phyloP scores from a whole-genome alignment of 2,329 filamentous ascomycete species.

The Exophiala mesophila region DNA sequence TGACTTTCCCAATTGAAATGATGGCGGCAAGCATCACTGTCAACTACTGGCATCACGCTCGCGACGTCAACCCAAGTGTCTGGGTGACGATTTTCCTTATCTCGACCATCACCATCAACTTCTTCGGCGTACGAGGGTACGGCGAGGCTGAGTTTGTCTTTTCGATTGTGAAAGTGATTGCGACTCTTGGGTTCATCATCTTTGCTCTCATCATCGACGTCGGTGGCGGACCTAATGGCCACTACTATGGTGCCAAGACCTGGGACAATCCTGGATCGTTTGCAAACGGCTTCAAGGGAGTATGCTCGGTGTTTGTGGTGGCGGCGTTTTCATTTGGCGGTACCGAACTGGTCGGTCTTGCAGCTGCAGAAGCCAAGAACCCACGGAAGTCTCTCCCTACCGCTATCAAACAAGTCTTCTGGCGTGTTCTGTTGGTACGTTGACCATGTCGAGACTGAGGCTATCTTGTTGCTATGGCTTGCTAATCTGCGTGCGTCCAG shows the following conservation, averaged over 20 bases:
- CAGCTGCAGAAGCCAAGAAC: slow-evolving; percentile 55
- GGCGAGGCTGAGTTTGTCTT: slow-evolving; percentile 80
- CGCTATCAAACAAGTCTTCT: slow-evolving; percentile 86
- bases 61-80: slow-evolving; percentile 40
- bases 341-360: slow-evolving; percentile 58
- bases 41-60: slow-evolving; percentile 40
- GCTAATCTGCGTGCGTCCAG: slow-evolving; percentile 36
- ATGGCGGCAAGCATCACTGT: slow-evolving; percentile 21
- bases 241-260: slow-evolving; percentile 73
- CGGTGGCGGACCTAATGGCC: slow-evolving; percentile 64
- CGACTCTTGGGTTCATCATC: slow-evolving; percentile 73
- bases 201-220: slow-evolving; percentile 54
- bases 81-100: slow-evolving; percentile 67
- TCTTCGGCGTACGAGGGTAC: slow-evolving; percentile 77
- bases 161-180: slow-evolving; percentile 71
- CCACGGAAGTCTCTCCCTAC: slow-evolving; percentile 69
- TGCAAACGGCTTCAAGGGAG: slow-evolving; percentile 62
- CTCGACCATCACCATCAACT: slow-evolving; percentile 67
- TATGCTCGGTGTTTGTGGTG: slow-evolving; percentile 61
- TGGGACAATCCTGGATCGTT: slow-evolving; percentile 71
- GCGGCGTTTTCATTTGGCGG: slow-evolving; percentile 60
- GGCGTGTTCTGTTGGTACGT: slow-evolving; percentile 77
- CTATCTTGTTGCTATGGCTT: slow-evolving; percentile 34
- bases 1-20: slow-evolving; percentile 22
- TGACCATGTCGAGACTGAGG: too few relatives aligned